A percentile compares a stretch with the other conserved stretches of the same genome.
phyloP scores from a whole-genome alignment of 2,329 filamentous ascomycete species.

The Fusarium citri region DNA sequence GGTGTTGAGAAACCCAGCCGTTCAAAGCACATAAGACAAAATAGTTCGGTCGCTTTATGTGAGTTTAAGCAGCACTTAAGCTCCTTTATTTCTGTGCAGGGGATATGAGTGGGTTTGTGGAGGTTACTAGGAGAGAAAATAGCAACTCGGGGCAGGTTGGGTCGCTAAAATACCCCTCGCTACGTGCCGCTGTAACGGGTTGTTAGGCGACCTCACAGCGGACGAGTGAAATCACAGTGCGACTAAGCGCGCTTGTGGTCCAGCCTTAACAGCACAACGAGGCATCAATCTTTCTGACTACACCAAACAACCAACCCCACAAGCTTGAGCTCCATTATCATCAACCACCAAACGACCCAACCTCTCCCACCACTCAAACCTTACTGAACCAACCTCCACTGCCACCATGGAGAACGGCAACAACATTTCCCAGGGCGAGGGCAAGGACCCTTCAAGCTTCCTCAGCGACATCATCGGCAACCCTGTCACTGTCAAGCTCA shows the following conservation, averaged over 20 bases:
- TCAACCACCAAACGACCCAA: conserved; percentile 23
- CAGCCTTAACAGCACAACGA: conserved; percentile 40
- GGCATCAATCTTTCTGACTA: conserved; percentile 38
- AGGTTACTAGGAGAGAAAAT: conserved; percentile 20
- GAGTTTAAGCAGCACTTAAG: background rate
- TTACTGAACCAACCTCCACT: background rate
- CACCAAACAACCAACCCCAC: conserved; percentile 26
- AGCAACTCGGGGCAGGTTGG: background rate
- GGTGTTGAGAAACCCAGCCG: background rate
- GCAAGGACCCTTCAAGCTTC: conserved; percentile 93
- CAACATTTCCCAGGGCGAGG: conserved; percentile 70
- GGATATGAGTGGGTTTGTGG: conserved; percentile 8
- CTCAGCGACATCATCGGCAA: conserved; percentile 94
- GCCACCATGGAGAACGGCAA: conserved; percentile 79
- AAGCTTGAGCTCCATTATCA: conserved; percentile 31
- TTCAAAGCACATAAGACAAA: background rate
- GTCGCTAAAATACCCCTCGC: conserved; percentile 38
- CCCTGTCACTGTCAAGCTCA: conserved; percentile 94
- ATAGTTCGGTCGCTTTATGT: background rate
- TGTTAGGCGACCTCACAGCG: conserved; percentile 34
- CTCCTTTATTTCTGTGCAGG: background rate
- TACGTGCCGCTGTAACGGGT: conserved; percentile 31
- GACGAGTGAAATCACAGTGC: conserved; percentile 38
- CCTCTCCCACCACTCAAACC: conserved; percentile 15
- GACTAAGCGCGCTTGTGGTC: conserved; percentile 15